These are phyloP conservation scores for Pelargonium exstipulatum DNA, from an alignment of 441 rosid species.

Conservation along the genomic window DNA sequence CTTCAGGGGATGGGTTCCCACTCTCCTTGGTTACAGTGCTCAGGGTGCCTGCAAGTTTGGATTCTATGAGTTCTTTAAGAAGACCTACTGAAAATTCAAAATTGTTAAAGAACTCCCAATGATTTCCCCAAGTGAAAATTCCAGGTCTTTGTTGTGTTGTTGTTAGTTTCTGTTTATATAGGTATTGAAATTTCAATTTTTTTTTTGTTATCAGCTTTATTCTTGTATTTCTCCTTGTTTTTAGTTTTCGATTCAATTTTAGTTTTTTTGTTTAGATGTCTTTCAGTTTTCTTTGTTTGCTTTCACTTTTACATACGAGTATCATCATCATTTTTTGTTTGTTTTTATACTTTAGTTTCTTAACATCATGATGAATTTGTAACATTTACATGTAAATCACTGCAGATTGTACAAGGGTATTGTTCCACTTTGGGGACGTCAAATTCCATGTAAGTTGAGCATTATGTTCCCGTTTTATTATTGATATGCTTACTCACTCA, in stretches of 20 bases:
- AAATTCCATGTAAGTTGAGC: constrained; percentile 86
- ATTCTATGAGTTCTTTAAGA: constrained; percentile 94
- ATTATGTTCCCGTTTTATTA: background rate
- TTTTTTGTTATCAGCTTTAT: no score
- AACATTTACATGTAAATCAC: background rate
- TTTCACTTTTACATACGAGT: no score
- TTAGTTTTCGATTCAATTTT: no score
- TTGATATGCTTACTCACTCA: background rate
- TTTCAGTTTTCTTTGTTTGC: no score
- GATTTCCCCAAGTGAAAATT: no score
- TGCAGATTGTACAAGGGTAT: constrained; percentile 93
- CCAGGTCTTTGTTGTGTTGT: no score
- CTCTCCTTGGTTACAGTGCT: constrained; percentile 93
- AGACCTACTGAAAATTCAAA: no score
- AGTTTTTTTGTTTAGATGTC: no score
- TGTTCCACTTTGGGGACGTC: constrained; percentile 99
- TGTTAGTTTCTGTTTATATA: no score
- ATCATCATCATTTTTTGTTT: background rate
- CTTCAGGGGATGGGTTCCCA: constrained; percentile 99
- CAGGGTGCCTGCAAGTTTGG: constrained; percentile 99
- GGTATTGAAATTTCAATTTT: no score
- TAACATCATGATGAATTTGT: background rate
- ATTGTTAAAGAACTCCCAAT: no score
- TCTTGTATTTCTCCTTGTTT: no score
- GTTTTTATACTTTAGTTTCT: background rate